These are phyloP conservation scores for Olyra latifolia DNA, from an alignment of 176 grass and related monocot genomes.

Conservation along the genomic window DNA sequence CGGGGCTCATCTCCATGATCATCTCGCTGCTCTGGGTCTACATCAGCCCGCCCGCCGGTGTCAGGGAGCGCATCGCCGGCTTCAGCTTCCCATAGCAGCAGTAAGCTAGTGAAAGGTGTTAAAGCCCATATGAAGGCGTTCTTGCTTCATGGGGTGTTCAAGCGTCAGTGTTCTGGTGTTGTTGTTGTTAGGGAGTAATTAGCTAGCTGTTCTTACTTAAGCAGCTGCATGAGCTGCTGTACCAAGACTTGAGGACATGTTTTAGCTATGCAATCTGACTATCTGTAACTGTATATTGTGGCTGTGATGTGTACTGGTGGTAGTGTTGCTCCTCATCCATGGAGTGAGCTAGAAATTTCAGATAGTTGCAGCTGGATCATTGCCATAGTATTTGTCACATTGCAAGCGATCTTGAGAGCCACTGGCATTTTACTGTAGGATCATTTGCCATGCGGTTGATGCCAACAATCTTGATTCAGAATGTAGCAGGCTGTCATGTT, in stretches of 20 bases:
- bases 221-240: constrained; percentile 33
- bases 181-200: neutral
- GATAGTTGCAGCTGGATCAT: no score
- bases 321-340: no score
- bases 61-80: constrained; percentile 43
- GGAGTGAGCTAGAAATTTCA: no score
- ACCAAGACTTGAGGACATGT: constrained; percentile 13
- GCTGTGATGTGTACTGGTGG: no score
- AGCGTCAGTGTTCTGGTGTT: neutral
- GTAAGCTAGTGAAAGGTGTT: neutral
- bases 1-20: constrained; percentile 72
- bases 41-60: constrained; percentile 71
- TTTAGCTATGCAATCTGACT: neutral
- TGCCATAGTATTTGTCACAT: no score
- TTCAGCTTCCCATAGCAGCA: constrained; percentile 75
- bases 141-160: constrained; percentile 52
- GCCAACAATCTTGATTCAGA: no score
- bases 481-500: no score
- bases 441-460: no score
- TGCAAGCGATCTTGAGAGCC: no score
- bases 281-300: no score
- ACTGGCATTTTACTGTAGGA: no score
- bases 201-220: constrained; percentile 9
- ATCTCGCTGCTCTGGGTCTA: constrained; percentile 90
- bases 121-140: constrained; percentile 36